Evolutionary conservation across 169 alveolate species (phyloP), one percentile per base, ranked within the genome.

Genomic region (Perkinsus marinus): DNA sequence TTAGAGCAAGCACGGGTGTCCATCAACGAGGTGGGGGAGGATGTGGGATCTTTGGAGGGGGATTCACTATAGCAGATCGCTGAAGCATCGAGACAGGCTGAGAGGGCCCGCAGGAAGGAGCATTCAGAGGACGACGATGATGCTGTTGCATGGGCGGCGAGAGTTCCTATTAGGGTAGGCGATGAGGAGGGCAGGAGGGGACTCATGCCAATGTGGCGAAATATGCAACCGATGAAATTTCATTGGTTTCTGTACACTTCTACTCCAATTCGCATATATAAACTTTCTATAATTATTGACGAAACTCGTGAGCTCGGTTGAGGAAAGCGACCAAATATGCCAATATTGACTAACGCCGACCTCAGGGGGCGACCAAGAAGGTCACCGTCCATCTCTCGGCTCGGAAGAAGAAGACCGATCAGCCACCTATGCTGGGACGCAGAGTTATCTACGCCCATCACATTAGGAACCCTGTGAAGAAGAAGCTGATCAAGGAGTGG

Each of bases 401-500:
- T 6, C 79, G 34, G 26, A 57, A 57, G 22, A 57, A 57, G 79
- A 57, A 57, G 79, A 57, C 79, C 0, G 22, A 57, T 16, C 26
- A 57, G 34, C 79, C 79, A 57, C 37, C 79, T 6, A 30, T 57
- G 26, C 79, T 57, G 30, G 79, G 79, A 2, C 79, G 79, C 9
- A 57, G 79, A 30, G 79, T 57, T 0, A 91, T 92, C 34, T 93
- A 93, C 37, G 92, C 93, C 39, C 94, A 93, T 89, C 94, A 93
- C 57, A 93, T 93, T 9, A 26, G 94, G n/a, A 93, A 68, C 91
- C 89, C 68, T 68, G 92, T 93, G 17, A 93, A 93, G 34, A 90
- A 91, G 68, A 93, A 90, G 91, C 90, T 93, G n/a, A 93, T 93
- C 47, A 37, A 39, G 39, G 94, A 93, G 26, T 93, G 94, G 94